Conservation (phyloP, 1,284 basidiomycete species). For the Leccinum solheimii region DNA sequence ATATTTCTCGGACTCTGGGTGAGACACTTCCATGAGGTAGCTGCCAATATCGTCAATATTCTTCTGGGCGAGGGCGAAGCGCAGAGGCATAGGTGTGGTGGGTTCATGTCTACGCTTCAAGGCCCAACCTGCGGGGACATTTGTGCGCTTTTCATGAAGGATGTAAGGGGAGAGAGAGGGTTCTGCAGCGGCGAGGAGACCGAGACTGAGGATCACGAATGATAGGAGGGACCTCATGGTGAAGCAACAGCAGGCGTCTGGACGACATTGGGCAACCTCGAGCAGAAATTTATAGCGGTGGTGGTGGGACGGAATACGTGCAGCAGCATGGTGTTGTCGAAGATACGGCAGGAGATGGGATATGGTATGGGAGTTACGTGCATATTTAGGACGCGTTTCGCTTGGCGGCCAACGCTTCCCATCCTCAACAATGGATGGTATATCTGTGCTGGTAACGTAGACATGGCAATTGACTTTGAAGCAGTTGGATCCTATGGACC, state of each 20-base stretch:
- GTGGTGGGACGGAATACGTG: slow-evolving; percentile 14
- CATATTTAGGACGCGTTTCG: slow-evolving; percentile 1
- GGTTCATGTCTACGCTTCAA: slow-evolving; percentile 30
- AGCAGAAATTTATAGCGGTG: slow-evolving; percentile 14
- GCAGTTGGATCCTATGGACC: not conserved
- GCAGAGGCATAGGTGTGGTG: slow-evolving; percentile 34
- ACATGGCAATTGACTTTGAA: not conserved
- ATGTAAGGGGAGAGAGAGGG: slow-evolving; percentile 16
- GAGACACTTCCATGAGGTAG: slow-evolving; percentile 44
- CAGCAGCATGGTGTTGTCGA: slow-evolving; percentile 6
- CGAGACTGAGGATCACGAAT: slow-evolving; percentile 19
- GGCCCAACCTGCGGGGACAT: slow-evolving; percentile 37
- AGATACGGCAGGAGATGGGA: slow-evolving; percentile 11
- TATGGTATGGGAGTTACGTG: slow-evolving; percentile 7
- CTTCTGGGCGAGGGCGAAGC: slow-evolving; percentile 42
- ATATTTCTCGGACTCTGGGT: slow-evolving; percentile 43
- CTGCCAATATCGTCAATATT: slow-evolving; percentile 41
- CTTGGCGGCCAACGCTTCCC: not conserved
- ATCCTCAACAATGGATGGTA: not conserved
- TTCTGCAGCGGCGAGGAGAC: slow-evolving; percentile 13
- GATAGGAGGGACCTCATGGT: slow-evolving; percentile 20
- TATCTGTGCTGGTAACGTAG: not conserved
- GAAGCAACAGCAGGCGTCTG: not conserved
- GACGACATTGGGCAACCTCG: not conserved
- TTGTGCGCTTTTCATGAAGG: slow-evolving; percentile 37